A percentile compares a stretch with the other conserved stretches of the same genome.
Conservation (phyloP, 345 rosid species). For the Ricinus communis region DNA sequence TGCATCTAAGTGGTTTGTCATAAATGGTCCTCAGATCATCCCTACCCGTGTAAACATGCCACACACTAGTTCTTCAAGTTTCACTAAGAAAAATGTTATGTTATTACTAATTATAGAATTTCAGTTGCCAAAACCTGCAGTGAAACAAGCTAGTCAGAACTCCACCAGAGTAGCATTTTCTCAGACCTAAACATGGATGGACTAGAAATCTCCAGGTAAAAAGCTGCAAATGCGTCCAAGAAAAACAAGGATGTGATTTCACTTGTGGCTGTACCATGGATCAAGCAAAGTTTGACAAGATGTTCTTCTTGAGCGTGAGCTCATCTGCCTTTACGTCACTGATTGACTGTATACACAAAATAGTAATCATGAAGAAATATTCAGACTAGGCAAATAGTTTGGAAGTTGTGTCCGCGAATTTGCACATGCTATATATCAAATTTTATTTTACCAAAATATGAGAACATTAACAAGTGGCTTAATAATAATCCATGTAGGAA, state of each 20-base stretch:
- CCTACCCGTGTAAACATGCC: not conserved
- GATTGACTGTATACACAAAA: slow-evolving; percentile 57
- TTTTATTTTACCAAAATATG: no score
- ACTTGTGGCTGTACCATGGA: not conserved
- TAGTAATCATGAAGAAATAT: not conserved
- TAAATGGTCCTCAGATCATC: not conserved
- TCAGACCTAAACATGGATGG: not conserved
- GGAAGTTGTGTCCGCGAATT: not conserved
- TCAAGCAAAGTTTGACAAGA: slow-evolving; percentile 48
- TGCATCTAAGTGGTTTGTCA: not conserved
- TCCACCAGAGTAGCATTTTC: not conserved
- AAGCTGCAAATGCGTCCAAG: slow-evolving; percentile 1
- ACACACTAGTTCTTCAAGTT: not conserved
- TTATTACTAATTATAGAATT: slow-evolving; percentile 3
- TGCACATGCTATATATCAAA: not conserved
- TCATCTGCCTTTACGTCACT: slow-evolving; percentile 83
- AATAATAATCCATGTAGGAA: not conserved
- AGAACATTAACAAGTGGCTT: not conserved
- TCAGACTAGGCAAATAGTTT: not conserved
- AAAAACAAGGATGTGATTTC: slow-evolving; percentile 6
- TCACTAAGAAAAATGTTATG: not conserved
- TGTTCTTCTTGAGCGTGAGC: slow-evolving; percentile 74
- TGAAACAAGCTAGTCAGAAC: not conserved
- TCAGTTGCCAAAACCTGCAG: not conserved
- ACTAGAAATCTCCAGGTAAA: not conserved